Conservation (phyloP, 179 eudicot genomes). For the Beta lomatogona region DNA sequence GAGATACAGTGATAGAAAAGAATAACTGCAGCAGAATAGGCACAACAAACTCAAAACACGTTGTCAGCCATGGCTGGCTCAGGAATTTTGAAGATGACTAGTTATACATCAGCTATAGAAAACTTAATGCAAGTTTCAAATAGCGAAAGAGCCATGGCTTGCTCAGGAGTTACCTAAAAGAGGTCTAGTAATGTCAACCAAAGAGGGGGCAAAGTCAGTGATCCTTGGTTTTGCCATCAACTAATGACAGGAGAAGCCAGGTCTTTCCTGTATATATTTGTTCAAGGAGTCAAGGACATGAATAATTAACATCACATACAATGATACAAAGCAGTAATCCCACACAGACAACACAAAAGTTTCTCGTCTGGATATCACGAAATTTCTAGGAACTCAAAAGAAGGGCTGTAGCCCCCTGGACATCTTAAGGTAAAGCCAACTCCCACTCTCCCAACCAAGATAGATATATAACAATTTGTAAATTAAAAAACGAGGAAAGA, state of each 20-base stretch:
- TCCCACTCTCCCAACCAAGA: background rate
- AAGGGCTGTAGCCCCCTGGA: background rate
- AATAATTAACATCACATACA: too few relatives aligned
- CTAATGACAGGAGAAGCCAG: background rate
- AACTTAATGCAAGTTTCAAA: background rate
- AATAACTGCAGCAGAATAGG: background rate
- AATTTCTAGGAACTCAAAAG: background rate
- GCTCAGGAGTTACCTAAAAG: background rate
- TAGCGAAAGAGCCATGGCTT: background rate
- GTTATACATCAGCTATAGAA: background rate
- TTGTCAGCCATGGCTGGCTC: background rate
- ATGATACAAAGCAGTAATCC: too few relatives aligned
- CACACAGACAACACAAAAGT: background rate
- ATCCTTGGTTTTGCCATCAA: slow-evolving; percentile 4
- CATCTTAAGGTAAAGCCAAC: background rate
- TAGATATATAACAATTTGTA: too few relatives aligned
- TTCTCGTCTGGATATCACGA: background rate
- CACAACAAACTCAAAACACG: background rate
- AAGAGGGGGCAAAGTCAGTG: background rate
- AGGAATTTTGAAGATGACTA: background rate
- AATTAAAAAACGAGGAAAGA: too few relatives aligned
- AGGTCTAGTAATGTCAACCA: background rate
- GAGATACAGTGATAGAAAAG: background rate
- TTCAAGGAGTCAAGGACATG: background rate
- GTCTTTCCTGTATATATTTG: background rate